Evolutionary conservation across 2,329 filamentous ascomycete species (phyloP).

Genomic region (Coniella lustricola): DNA sequence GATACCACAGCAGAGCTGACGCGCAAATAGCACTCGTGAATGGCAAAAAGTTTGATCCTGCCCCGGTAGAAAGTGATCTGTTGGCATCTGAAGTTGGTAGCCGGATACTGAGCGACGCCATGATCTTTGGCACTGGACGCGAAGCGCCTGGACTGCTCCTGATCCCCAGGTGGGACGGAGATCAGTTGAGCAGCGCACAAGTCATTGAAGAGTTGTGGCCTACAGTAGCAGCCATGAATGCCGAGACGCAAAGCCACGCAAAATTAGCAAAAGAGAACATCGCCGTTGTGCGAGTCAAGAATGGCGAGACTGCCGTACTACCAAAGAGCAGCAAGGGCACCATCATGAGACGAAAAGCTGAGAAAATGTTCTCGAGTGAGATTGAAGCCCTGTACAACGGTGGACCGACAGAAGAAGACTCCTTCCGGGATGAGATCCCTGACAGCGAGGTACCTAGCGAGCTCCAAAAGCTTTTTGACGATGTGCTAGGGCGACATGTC

Average conservation of each 20-base stretch:
- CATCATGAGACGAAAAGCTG: conserved; percentile 43
- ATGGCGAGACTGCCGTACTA: conserved; percentile 25
- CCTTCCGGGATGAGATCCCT: conserved; percentile 15
- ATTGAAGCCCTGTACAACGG: conserved; percentile 41
- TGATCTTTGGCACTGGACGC: conserved; percentile 55
- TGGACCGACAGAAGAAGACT: conserved; percentile 1
- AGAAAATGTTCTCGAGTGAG: conserved; percentile 37
- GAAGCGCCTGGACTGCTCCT: conserved; percentile 51
- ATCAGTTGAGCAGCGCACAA: conserved; percentile 24
- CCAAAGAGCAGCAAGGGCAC: conserved; percentile 60
- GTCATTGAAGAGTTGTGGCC: conserved; percentile 36
- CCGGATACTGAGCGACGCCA: conserved; percentile 40
- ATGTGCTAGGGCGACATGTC: conserved; percentile 23
- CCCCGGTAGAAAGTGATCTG: conserved; percentile 51
- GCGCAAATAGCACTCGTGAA: conserved; percentile 55
- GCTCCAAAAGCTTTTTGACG: conserved; percentile 28
- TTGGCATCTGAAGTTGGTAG: conserved; percentile 28
- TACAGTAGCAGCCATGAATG: conserved; percentile 40
- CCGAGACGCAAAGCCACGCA: conserved; percentile 41
- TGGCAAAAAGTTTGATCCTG: conserved; percentile 63
- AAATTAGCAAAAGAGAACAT: conserved; percentile 44
- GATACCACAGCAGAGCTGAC: conserved; percentile 55
- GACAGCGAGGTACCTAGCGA: conserved; percentile 29
- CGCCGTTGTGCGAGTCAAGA: conserved; percentile 32
- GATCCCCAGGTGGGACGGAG: conserved; percentile 31